phyloP scores from a whole-genome alignment of 805 yeast species.

The Kazachstania viticola region DNA sequence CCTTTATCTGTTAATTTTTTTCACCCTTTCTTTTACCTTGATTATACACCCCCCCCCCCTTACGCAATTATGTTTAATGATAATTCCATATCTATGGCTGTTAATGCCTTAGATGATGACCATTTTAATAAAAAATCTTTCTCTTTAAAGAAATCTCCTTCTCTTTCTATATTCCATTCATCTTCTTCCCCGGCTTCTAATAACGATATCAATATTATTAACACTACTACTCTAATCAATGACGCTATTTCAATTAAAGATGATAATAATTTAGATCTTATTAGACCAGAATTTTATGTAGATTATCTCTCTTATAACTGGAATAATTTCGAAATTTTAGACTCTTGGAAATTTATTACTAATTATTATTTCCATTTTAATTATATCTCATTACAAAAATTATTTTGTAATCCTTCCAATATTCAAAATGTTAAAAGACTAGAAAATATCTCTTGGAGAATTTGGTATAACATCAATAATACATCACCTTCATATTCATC shows the following conservation, averaged over 20 bases:
- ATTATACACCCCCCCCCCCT: too few species aligned
- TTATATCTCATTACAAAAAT: conserved; percentile 37
- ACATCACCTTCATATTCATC: conserved; percentile 85
- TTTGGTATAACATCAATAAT: conserved; percentile 49
- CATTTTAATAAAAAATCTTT: conserved; percentile 63
- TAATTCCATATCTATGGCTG: conserved; percentile 38
- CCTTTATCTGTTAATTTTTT: too few species aligned
- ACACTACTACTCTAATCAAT: not conserved
- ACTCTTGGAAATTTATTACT: conserved; percentile 82
- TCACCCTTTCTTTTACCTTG: too few species aligned
- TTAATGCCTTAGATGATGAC: conserved; percentile 59
- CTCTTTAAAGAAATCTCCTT: conserved; percentile 67
- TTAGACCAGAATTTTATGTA: conserved; percentile 76
- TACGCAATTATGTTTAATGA: too few species aligned
- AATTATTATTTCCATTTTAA: not conserved
- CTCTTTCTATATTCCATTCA: conserved; percentile 69
- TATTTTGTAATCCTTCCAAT: conserved; percentile 36
- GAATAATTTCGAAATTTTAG: conserved; percentile 71
- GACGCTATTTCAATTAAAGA: not conserved
- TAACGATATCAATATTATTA: conserved; percentile 14
- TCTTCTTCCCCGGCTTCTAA: conserved; percentile 42
- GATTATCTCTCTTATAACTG: conserved; percentile 91
- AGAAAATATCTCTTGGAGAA: conserved; percentile 88
- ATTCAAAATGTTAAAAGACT: conserved; percentile 40
- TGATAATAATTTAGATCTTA: conserved; percentile 59